Evolutionary conservation across 2,329 filamentous ascomycete species (phyloP), one percentile per base, ranked within the genome.

Genomic region (Diaporthe velutina): DNA sequence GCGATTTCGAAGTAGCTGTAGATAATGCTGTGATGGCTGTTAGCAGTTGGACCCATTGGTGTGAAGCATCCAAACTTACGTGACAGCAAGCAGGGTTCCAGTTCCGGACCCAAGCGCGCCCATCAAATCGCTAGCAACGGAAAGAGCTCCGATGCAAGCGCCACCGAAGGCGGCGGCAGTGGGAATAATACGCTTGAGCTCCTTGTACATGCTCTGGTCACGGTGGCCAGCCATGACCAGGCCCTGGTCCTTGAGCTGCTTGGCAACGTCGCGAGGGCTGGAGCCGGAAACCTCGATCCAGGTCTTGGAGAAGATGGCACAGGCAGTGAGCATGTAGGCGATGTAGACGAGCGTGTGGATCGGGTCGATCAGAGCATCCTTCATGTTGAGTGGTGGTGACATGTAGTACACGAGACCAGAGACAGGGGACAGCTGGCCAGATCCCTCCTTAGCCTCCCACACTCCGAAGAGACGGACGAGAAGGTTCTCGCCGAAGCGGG

Each of bases 171-270:
- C 97, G 78, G 97, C 97, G 77, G 97, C 97, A 76, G 97, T 98
- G 78, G 97, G 97, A 79, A 99, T 99, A 81, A 99, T 97, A 82
- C 97, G 94, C 94, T 99, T 99, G 78, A 99, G 92, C 88, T 99
- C 97, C 90, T 98, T 98, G 92, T 99, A 99, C 97, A 99, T 99
- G 90, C 94, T 97, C 91, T 98, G 96, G 86, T 99, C 97, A 88
- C 97, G 95, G 90, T 99, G 97, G 83, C 97, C 97, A 82, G 97
- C 96, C 97, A 99, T 99, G 80, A 99, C 96, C 75, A 99, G 93
- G 84, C 97, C 97, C 88, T 99, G 97, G 83, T 99, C 97, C 93
- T 99, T 99, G 85, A 99, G 93, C 89, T 98, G 97, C 92, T 99
- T 99, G 82, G 97, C 97, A 79, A 99, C 97, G 83, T 99, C 97